phyloP scores from a whole-genome alignment of 2,329 filamentous ascomycete species.

The Arthrobotrys sinensis region DNA sequence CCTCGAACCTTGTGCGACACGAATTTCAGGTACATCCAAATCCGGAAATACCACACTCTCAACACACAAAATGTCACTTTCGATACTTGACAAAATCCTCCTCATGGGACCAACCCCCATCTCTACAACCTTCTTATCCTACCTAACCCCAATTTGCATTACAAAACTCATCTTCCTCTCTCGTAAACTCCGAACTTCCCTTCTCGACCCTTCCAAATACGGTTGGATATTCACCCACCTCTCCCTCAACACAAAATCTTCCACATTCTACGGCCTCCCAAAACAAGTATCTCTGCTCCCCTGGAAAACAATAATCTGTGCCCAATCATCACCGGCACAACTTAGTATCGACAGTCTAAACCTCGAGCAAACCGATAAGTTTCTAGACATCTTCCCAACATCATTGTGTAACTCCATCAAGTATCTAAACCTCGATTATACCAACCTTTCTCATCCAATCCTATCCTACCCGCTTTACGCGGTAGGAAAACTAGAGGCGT shows the following conservation, averaged over 20 bases:
- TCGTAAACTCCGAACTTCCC: neutral
- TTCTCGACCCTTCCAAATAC: neutral
- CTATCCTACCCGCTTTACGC: neutral
- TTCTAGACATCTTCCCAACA: neutral
- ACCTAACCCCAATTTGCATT: neutral
- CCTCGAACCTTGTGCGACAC: constrained; percentile 9
- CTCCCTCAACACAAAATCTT: neutral
- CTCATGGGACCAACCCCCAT: neutral
- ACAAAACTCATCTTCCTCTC: neutral
- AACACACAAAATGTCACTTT: neutral
- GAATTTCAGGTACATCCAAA: neutral
- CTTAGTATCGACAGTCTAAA: too few species aligned
- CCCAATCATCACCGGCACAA: too few species aligned
- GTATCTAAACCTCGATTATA: neutral
- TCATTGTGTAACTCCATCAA: neutral
- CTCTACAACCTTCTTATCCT: neutral
- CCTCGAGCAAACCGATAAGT: neutral
- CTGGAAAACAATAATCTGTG: neutral
- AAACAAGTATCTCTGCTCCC: neutral
- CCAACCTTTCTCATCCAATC: neutral
- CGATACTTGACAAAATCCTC: neutral
- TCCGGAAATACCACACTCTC: constrained; percentile 2
- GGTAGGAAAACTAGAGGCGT: neutral
- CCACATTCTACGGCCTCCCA: neutral
- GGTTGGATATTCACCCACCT: neutral